A percentile compares a stretch with the other conserved stretches of the same genome.
Conservation (phyloP, 2,329 filamentous ascomycete species). For the Penicillium sp. region DNA sequence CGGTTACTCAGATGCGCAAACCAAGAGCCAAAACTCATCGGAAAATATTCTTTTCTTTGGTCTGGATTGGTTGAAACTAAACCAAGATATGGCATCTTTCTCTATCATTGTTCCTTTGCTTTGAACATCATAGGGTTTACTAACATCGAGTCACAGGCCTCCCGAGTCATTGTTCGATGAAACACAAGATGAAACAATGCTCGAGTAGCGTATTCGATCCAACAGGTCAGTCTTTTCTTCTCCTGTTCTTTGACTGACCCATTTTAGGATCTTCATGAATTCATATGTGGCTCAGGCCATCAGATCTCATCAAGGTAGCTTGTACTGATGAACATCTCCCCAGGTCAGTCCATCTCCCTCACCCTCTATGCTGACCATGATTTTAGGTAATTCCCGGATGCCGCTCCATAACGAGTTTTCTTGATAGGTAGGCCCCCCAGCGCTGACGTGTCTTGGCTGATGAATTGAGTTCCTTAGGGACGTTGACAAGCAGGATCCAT, state of each 20-base stretch:
- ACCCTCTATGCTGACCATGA: background rate
- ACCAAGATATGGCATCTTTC: background rate
- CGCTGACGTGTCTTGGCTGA: background rate
- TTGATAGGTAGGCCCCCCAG: background rate
- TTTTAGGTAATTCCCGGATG: background rate
- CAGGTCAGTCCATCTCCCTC: background rate
- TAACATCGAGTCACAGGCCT: background rate
- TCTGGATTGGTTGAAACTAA: too few species aligned
- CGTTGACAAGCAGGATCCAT: conserved; percentile 2
- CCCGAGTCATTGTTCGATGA: conserved; percentile 3
- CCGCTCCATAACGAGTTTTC: background rate
- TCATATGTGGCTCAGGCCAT: background rate
- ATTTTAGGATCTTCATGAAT: background rate
- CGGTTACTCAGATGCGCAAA: background rate
- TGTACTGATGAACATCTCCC: too few species aligned
- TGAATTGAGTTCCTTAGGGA: background rate
- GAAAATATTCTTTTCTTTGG: background rate
- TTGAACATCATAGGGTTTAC: background rate
- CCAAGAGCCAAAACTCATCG: background rate
- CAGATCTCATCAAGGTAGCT: background rate
- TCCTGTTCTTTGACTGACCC: background rate
- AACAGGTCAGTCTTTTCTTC: background rate
- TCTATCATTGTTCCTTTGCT: background rate
- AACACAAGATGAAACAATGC: background rate
- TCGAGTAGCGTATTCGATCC: background rate